Percentiles rank a stretch among this genome's conserved stretches.
Conservation (phyloP, 805 yeast genomes). For the Starmerella apicola region DNA sequence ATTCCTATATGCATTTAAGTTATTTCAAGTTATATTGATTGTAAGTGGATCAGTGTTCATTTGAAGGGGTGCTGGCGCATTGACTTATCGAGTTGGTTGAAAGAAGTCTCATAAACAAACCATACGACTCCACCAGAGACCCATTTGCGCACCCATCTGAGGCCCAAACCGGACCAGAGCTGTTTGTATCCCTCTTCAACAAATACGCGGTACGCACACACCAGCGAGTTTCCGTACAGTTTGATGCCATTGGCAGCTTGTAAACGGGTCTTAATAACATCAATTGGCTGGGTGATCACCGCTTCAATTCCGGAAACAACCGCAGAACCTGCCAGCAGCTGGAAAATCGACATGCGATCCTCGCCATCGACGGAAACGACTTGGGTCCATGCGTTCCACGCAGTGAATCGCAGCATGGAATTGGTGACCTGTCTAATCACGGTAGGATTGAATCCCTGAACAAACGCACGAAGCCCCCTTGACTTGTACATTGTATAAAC, state of each 20-base stretch:
- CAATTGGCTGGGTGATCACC: slow-evolving; percentile 74
- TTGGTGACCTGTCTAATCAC: slow-evolving; percentile 64
- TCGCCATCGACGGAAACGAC: slow-evolving; percentile 25
- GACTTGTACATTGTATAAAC: slow-evolving; percentile 49
- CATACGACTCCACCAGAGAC: slow-evolving; percentile 60
- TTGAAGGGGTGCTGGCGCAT: slow-evolving; percentile 19
- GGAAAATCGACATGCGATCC: slow-evolving; percentile 19
- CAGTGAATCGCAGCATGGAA: slow-evolving; percentile 71
- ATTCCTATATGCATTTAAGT: too few species aligned
- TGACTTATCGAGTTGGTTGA: slow-evolving; percentile 9
- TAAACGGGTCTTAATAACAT: slow-evolving; percentile 74
- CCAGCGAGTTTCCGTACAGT: slow-evolving; percentile 27
- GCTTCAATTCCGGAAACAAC: slow-evolving; percentile 44
- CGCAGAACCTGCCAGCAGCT: slow-evolving; percentile 39
- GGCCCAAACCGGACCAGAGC: slow-evolving; percentile 33
- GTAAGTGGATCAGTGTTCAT: too few species aligned
- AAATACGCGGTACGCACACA: slow-evolving; percentile 28
- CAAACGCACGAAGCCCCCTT: slow-evolving; percentile 65
- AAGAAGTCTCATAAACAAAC: slow-evolving; percentile 38
- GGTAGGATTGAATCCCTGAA: slow-evolving; percentile 77
- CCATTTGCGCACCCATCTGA: slow-evolving; percentile 58
- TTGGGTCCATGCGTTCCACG: slow-evolving; percentile 69
- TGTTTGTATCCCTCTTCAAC: slow-evolving; percentile 30
- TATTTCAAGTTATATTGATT: too few species aligned
- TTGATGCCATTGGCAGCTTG: slow-evolving; percentile 42